A percentile compares a stretch with the other conserved stretches of the same genome.
Evolutionary conservation across 1,139 yeast genomes (phyloP).

Genomic region (Yamadazyma dushanensis): DNA sequence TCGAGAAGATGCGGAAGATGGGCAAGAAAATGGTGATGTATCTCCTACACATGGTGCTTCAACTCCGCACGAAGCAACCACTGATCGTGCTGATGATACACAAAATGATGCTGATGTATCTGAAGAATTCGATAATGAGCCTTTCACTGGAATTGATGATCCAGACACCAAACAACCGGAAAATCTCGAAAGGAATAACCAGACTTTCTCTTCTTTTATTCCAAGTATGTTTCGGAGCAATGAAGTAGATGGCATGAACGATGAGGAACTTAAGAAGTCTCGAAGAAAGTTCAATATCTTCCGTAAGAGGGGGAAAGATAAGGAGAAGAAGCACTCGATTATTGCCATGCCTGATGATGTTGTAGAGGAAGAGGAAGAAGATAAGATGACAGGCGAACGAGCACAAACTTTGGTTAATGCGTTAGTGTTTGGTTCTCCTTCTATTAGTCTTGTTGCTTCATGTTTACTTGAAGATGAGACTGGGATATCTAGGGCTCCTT

Average conservation of each 20-base stretch:
- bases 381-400: constrained; percentile 41
- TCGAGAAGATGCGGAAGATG: constrained; percentile 8
- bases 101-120: too few species aligned
- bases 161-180: background rate
- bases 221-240: constrained; percentile 15
- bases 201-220: constrained; percentile 11
- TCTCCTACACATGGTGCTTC: background rate
- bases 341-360: constrained; percentile 19
- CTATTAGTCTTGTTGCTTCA: constrained; percentile 74
- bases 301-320: constrained; percentile 24
- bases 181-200: background rate
- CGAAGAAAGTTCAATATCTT: constrained; percentile 27
- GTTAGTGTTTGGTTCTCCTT: constrained; percentile 73
- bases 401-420: constrained; percentile 67
- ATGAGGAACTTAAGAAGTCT: constrained; percentile 4
- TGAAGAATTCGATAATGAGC: too few species aligned
- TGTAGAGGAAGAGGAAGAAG: constrained; percentile 24
- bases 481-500: constrained; percentile 78
- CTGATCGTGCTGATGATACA: background rate
- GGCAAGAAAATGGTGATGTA: constrained; percentile 4
- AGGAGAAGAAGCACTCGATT: constrained; percentile 23
- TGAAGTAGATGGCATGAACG: constrained; percentile 8
- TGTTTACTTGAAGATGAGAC: constrained; percentile 76
- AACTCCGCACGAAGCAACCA: background rate
- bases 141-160: background rate